Evolutionary conservation across 2,329 filamentous ascomycete species (phyloP).

Genomic region (Camillea tinctor): DNA sequence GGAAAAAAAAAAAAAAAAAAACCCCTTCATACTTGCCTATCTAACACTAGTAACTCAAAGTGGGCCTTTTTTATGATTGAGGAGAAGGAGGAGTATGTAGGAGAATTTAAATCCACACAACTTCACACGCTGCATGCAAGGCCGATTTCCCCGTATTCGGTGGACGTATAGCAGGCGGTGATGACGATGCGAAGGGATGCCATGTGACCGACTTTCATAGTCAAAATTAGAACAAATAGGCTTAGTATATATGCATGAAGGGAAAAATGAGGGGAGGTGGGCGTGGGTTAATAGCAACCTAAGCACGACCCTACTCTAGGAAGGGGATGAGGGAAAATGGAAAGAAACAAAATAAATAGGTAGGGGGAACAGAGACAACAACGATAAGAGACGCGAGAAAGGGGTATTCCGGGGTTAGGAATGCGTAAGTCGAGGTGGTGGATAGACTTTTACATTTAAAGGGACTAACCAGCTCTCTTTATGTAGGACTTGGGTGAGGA

Average conservation of each 20-base stretch:
- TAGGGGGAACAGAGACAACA: neutral
- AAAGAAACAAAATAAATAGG: neutral
- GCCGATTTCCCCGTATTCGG: neutral
- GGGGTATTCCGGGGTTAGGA: neutral
- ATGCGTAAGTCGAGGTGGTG: neutral
- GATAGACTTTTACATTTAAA: neutral
- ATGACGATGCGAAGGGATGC: neutral
- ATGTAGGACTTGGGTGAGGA: no score
- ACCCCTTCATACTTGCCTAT: no score
- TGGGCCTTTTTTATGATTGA: neutral
- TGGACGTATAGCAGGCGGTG: neutral
- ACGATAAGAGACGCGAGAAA: no score
- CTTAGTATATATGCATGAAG: neutral
- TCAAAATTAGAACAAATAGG: neutral
- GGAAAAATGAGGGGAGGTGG: neutral
- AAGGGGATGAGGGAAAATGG: neutral
- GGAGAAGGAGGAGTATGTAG: no score
- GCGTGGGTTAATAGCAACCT: neutral
- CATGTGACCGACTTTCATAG: neutral
- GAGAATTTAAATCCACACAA: no score
- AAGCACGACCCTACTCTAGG: neutral
- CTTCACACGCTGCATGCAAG: neutral
- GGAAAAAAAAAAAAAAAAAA: no score
- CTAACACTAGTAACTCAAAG: no score
- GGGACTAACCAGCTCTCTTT: neutral